Evolutionary conservation across 345 rosid species (phyloP).

Genomic region (Clausena lansium): DNA sequence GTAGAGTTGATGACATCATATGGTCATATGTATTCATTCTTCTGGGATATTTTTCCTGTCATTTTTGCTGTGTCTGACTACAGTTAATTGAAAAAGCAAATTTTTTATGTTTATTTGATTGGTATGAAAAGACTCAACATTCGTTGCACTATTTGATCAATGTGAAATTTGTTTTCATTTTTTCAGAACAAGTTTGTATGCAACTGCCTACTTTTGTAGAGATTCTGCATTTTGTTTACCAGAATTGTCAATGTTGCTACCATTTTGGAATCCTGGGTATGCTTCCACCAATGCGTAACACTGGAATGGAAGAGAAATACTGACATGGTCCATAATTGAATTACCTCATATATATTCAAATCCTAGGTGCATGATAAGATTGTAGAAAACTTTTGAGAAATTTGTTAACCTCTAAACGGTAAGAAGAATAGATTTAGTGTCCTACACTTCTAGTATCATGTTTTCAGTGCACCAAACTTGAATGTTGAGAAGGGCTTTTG

Average conservation of each 20-base stretch:
- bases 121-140: background rate
- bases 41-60: conserved; percentile 10
- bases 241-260: background rate
- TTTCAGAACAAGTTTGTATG: background rate
- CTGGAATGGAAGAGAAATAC: too few species aligned
- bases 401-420: too few species aligned
- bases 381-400: too few species aligned
- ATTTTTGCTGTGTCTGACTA: conserved; percentile 14
- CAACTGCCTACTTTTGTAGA: background rate
- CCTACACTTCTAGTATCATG: background rate
- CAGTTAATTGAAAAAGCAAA: background rate
- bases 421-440: too few species aligned
- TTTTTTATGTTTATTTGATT: background rate
- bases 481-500: background rate
- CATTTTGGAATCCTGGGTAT: too few species aligned
- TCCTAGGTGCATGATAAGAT: too few species aligned
- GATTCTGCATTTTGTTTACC: background rate
- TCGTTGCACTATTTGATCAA: conserved; percentile 9
- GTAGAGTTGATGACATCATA: conserved; percentile 25
- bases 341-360: too few species aligned
- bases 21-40: conserved; percentile 9
- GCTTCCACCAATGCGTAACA: too few species aligned
- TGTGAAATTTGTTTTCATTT: conserved; percentile 1
- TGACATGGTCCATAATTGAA: too few species aligned
- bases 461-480: background rate